These are phyloP conservation scores for Hypoxylon sp. DNA, from an alignment of 2,329 filamentous ascomycete genomes.

Conservation along the genomic window DNA sequence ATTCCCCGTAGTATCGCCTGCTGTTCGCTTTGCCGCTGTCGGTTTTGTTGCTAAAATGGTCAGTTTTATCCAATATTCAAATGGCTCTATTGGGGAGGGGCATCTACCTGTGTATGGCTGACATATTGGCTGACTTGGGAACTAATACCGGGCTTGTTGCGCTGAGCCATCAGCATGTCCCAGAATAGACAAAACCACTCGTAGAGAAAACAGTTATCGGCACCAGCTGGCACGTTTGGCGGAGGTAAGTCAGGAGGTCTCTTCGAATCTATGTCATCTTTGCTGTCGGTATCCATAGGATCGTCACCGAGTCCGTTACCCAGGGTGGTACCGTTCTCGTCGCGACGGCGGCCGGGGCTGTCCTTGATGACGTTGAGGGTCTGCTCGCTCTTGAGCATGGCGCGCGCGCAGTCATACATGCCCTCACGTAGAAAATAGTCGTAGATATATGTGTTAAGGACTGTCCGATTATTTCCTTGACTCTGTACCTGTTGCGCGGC, in stretches of 20 bases:
- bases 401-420: slow-evolving; percentile 86
- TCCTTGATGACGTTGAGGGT: slow-evolving; percentile 76
- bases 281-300: slow-evolving; percentile 84
- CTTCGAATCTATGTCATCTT: slow-evolving; percentile 81
- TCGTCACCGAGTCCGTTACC: slow-evolving; percentile 79
- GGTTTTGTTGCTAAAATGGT: slow-evolving; percentile 71
- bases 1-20: slow-evolving; percentile 82
- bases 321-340: slow-evolving; percentile 75
- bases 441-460: slow-evolving; percentile 90
- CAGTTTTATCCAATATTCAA: slow-evolving; percentile 38
- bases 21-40: slow-evolving; percentile 80
- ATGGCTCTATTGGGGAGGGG: slow-evolving; percentile 28
- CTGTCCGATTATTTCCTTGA: slow-evolving; percentile 62
- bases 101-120: slow-evolving; percentile 81
- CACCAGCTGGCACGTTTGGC: slow-evolving; percentile 74
- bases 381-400: slow-evolving; percentile 75
- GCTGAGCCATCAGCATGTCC: slow-evolving; percentile 92
- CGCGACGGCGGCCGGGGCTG: slow-evolving; percentile 75
- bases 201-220: slow-evolving; percentile 86
- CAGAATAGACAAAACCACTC: slow-evolving; percentile 99
- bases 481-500: slow-evolving; percentile 54
- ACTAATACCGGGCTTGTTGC: slow-evolving; percentile 72
- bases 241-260: slow-evolving; percentile 84
- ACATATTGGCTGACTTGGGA: slow-evolving; percentile 80
- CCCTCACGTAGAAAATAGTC: slow-evolving; percentile 90